Evolutionary conservation across 1,284 basidiomycete genomes (phyloP).

Genomic region (Cryptococcus maquisensis): DNA sequence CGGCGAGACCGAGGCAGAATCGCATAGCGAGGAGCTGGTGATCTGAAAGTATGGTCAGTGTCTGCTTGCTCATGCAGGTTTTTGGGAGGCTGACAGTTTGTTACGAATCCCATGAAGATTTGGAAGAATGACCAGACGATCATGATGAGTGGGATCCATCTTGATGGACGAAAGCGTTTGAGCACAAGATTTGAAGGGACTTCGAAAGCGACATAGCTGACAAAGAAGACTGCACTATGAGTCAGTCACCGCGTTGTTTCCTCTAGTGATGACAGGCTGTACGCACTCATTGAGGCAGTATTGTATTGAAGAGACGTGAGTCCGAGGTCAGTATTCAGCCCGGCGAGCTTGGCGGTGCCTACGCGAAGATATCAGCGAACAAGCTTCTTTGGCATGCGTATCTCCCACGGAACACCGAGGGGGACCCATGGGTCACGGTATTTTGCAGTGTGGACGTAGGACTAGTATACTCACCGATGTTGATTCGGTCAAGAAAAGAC

Average conservation of each 20-base stretch:
- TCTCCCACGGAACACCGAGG: too few relatives aligned
- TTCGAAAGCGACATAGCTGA: conserved; percentile 50
- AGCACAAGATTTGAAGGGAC: conserved; percentile 50
- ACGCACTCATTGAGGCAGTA: conserved; percentile 44
- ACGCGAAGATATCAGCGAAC: too few relatives aligned
- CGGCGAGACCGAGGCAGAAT: conserved; percentile 47
- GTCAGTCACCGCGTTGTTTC: neutral
- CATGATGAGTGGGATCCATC: conserved; percentile 47
- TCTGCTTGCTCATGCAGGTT: too few relatives aligned
- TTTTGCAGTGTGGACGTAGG: too few relatives aligned
- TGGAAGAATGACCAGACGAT: conserved; percentile 44
- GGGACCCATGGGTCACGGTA: too few relatives aligned
- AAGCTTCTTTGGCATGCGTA: too few relatives aligned
- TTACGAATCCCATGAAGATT: conserved; percentile 49
- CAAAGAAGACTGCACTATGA: conserved; percentile 38
- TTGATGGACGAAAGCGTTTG: conserved; percentile 46
- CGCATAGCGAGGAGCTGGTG: conserved; percentile 46
- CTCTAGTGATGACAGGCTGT: neutral
- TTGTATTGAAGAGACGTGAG: conserved; percentile 47
- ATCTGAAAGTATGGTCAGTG: too few relatives aligned
- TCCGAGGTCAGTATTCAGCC: conserved; percentile 45
- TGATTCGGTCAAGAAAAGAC: conserved; percentile 53
- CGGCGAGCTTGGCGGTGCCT: conserved; percentile 41
- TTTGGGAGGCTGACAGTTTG: conserved; percentile 43
- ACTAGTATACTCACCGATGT: conserved; percentile 34